These are phyloP conservation scores for Galerina sulciceps DNA, from an alignment of 768 basidiomycete species.

Conservation along the genomic window DNA sequence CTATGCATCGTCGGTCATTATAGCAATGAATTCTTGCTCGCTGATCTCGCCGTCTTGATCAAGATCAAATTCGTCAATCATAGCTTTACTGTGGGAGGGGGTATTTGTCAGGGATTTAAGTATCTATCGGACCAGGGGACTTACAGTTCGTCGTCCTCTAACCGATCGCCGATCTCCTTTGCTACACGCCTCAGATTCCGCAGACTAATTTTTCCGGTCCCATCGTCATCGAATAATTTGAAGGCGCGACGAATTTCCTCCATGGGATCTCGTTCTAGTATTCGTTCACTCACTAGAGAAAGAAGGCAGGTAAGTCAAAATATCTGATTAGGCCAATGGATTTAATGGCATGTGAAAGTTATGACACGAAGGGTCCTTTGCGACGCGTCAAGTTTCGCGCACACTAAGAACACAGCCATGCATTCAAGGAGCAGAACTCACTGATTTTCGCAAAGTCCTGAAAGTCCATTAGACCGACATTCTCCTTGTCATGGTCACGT, in stretches of 20 bases:
- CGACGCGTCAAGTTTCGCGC: slow-evolving; percentile 6
- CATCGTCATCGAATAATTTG: slow-evolving; percentile 95
- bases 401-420: neutral
- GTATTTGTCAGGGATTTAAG: neutral
- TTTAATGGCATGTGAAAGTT: slow-evolving; percentile 3
- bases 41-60: slow-evolving; percentile 98
- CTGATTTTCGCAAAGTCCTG: slow-evolving; percentile 95
- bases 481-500: slow-evolving; percentile 87
- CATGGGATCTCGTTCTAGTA: slow-evolving; percentile 93
- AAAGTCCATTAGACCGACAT: slow-evolving; percentile 85
- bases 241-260: slow-evolving; percentile 97
- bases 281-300: slow-evolving; percentile 85
- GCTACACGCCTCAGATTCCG: slow-evolving; percentile 92
- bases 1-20: slow-evolving; percentile 93
- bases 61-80: slow-evolving; percentile 99
- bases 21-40: slow-evolving; percentile 94
- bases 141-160: slow-evolving; percentile 97
- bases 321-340: neutral
- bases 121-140: slow-evolving; percentile 35
- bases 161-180: slow-evolving; percentile 92
- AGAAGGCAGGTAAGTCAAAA: slow-evolving; percentile 3
- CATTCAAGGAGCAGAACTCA: slow-evolving; percentile 39
- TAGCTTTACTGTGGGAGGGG: slow-evolving; percentile 77
- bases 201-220: slow-evolving; percentile 91
- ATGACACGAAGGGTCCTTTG: neutral